phyloP scores from a whole-genome alignment of 441 rosid genomes.

The Aquilaria agallochum region DNA sequence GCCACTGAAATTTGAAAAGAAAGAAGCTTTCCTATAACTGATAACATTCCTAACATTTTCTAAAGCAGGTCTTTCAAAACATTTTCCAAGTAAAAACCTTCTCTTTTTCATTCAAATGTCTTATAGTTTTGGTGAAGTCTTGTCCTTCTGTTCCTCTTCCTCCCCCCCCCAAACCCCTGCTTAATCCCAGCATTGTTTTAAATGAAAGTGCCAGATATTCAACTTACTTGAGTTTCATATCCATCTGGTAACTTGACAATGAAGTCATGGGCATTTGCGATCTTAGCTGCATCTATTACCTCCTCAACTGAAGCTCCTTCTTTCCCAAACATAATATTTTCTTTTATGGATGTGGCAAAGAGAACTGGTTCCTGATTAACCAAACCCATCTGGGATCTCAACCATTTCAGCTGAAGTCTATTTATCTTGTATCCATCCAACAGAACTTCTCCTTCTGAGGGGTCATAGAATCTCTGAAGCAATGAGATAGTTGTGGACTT shows the following conservation, averaged over 20 bases:
- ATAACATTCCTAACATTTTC: too few species aligned
- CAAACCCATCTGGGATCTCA: slow-evolving; percentile 65
- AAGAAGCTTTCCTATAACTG: too few species aligned
- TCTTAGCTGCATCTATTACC: slow-evolving; percentile 49
- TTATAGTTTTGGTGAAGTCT: too few species aligned
- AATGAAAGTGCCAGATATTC: neutral
- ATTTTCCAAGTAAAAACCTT: too few species aligned
- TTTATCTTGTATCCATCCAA: slow-evolving; percentile 57
- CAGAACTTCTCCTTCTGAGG: slow-evolving; percentile 46
- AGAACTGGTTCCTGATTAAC: slow-evolving; percentile 77
- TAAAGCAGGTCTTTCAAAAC: too few species aligned
- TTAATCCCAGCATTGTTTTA: too few species aligned
- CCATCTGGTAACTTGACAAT: slow-evolving; percentile 57
- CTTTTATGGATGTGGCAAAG: slow-evolving; percentile 60
- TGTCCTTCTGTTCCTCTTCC: too few species aligned
- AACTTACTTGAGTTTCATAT: slow-evolving; percentile 65
- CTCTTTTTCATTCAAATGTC: too few species aligned
- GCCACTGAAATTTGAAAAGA: too few species aligned
- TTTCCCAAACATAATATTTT: slow-evolving; percentile 59
- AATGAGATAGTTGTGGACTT: slow-evolving; percentile 60
- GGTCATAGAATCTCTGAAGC: slow-evolving; percentile 69
- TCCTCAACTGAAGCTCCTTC: slow-evolving; percentile 69
- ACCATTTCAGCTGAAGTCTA: slow-evolving; percentile 64
- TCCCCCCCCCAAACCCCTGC: too few species aligned
- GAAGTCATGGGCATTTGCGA: slow-evolving; percentile 72